Evolutionary conservation across 139 green algal genomes (phyloP), one percentile per base, ranked within the genome.

Genomic region (Chlorella sp.): DNA sequence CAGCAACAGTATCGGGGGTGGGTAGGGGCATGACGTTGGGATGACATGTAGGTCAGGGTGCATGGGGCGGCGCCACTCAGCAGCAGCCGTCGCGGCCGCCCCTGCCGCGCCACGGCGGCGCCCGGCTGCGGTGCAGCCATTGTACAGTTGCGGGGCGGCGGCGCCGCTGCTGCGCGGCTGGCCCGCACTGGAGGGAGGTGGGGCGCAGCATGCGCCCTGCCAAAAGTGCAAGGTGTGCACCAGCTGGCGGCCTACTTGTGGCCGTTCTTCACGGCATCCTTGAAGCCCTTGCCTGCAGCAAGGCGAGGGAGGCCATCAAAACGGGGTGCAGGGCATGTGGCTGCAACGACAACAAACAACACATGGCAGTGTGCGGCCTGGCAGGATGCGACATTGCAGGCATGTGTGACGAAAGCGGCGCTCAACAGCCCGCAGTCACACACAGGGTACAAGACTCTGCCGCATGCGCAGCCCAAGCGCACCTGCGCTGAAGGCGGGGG

Each of bases 261-360:
- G 24, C n/a, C n/a, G 19, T 51, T 73, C 69, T 91, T 87, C 56
- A 90, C 89, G n/a, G 70, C 28, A 11, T 87, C 74, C 83, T 93
- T 93, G 74, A 93, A 90, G 2, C 41, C 54, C 48, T 88, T 91
- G 48, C 87, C 85, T 34, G 90, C 85, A 67, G 58, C 78, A 34
- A 19, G 11, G 1, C 30, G 43, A 24, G 32, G 36, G n/a, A 32
- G 32, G n/a, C 14, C 26, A 32, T 26, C 62, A 58, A 1, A 32
- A 41, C 2, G 43, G 30, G 19, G 38, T 75, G 36, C 48, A 19
- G 5, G n/a, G 13, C 44, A 2, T 32, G 65, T 7, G n/a, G 5
- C 3, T 19, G n/a, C n/a, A 16, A 73, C 34, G 20, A 51, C 38
- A 36, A 40, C 46, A 46, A 30, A 32, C 73, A 40, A 9, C 7